A percentile compares a stretch with the other conserved stretches of the same genome.
These are phyloP conservation scores for Entomortierella parvispora DNA, from an alignment of 192 early-diverging fungal species.

Conservation along the genomic window DNA sequence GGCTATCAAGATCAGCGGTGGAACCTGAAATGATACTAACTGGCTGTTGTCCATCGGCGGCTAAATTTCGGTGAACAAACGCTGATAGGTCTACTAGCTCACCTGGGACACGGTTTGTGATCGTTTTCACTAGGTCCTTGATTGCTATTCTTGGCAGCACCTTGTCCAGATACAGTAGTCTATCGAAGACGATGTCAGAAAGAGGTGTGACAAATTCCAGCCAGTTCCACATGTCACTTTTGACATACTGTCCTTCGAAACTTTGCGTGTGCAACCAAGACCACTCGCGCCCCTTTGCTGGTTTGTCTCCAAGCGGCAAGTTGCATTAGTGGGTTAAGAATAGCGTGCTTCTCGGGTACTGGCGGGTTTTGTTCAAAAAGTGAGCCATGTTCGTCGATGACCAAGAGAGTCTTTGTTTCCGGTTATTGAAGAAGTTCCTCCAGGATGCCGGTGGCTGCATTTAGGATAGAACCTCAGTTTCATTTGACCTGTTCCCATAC, in stretches of 20 bases:
- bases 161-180: constrained; percentile 9
- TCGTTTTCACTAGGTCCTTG: constrained; percentile 16
- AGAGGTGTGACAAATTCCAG: constrained; percentile 33
- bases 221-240: constrained; percentile 12
- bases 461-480: not conserved
- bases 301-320: constrained; percentile 28
- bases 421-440: not conserved
- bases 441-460: constrained; percentile 8
- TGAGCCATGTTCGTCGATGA: constrained; percentile 40
- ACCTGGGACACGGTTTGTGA: constrained; percentile 37
- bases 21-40: not conserved
- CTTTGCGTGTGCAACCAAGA: constrained; percentile 18
- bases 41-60: not conserved
- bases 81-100: constrained; percentile 22
- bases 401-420: constrained; percentile 24
- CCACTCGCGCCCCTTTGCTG: constrained; percentile 18
- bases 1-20: not conserved
- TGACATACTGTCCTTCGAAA: constrained; percentile 29
- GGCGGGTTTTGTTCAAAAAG: constrained; percentile 32
- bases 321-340: constrained; percentile 36
- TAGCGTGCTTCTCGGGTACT: constrained; percentile 9
- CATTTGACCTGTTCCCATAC: not conserved
- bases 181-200: constrained; percentile 17
- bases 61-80: not conserved
- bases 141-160: constrained; percentile 13